Evolutionary conservation across 805 yeast species (phyloP).

Genomic region (Candida maris): DNA sequence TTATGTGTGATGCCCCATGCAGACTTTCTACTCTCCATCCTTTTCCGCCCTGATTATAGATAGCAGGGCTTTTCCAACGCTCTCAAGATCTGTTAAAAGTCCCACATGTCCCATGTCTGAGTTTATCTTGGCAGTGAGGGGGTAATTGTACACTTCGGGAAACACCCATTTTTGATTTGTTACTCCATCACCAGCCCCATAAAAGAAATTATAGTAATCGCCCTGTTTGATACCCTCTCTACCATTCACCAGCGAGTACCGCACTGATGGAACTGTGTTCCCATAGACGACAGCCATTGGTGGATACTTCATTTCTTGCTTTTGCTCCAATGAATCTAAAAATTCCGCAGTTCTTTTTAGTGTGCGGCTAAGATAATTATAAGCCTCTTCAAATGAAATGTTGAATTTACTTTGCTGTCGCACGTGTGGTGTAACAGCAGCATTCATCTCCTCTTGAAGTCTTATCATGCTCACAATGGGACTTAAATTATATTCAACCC

Average conservation of each 20-base stretch:
- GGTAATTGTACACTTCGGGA: slow-evolving; percentile 73
- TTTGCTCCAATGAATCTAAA: slow-evolving; percentile 51
- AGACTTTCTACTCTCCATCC: too few species aligned
- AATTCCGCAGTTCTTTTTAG: slow-evolving; percentile 57
- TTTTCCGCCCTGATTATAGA: slow-evolving; percentile 61
- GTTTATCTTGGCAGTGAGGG: slow-evolving; percentile 63
- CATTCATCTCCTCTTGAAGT: slow-evolving; percentile 28
- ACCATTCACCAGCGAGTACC: slow-evolving; percentile 69
- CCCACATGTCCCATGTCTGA: slow-evolving; percentile 75
- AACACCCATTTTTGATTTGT: slow-evolving; percentile 77
- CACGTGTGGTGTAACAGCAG: slow-evolving; percentile 11
- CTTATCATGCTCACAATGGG: slow-evolving; percentile 57
- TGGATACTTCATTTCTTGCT: slow-evolving; percentile 55
- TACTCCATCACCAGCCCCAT: slow-evolving; percentile 94
- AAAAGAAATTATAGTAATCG: slow-evolving; percentile 68
- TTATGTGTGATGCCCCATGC: too few species aligned
- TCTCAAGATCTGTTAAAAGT: slow-evolving; percentile 67
- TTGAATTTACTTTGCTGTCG: slow-evolving; percentile 29
- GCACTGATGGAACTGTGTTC: slow-evolving; percentile 75
- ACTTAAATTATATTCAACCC: slow-evolving; percentile 72
- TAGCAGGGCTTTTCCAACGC: slow-evolving; percentile 66
- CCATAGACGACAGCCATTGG: slow-evolving; percentile 84
- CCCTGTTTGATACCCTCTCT: slow-evolving; percentile 64
- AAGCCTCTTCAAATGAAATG: slow-evolving; percentile 53
- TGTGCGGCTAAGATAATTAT: slow-evolving; percentile 59